Evolutionary conservation across 2,329 filamentous ascomycete species (phyloP).

Genomic region (Cladobotryum mycophilum): DNA sequence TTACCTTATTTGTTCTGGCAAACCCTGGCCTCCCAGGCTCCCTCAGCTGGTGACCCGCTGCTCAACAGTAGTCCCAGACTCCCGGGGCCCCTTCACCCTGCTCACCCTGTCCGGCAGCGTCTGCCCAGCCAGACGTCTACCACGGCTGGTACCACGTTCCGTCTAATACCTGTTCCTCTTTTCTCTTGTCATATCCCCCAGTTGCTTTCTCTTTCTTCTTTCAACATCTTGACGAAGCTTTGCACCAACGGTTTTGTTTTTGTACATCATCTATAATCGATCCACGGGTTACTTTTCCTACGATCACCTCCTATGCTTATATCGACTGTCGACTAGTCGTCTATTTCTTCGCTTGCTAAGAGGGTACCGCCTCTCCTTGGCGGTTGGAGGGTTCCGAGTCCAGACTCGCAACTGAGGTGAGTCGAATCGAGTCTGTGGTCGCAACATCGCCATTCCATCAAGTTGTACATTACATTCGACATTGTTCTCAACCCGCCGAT

Average conservation of each 20-base stretch:
- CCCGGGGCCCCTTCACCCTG: slow-evolving; percentile 9
- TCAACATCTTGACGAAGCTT: not conserved
- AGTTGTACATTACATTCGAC: too few species aligned
- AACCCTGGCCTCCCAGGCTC: slow-evolving; percentile 9
- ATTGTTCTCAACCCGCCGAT: too few species aligned
- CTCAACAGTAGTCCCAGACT: slow-evolving; percentile 8
- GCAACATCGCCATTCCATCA: not conserved
- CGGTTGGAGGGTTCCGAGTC: slow-evolving; percentile 7
- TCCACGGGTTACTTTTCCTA: not conserved
- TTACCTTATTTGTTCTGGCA: slow-evolving; percentile 10
- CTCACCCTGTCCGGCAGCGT: not conserved
- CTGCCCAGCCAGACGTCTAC: not conserved
- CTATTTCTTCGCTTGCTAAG: not conserved
- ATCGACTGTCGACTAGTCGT: not conserved
- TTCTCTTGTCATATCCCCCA: slow-evolving; percentile 1
- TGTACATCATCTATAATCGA: not conserved
- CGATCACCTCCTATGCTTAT: not conserved
- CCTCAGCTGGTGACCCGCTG: slow-evolving; percentile 12
- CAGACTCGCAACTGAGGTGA: not conserved
- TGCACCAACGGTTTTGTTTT: not conserved
- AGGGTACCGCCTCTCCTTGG: slow-evolving; percentile 5
- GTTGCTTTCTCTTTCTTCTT: slow-evolving; percentile 1
- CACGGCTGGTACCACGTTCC: not conserved
- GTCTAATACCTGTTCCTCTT: not conserved
- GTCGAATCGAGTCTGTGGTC: not conserved